Percentiles rank a stretch among this genome's conserved stretches.
Evolutionary conservation across 345 rosid genomes (phyloP).

Genomic region (Brassica incana): DNA sequence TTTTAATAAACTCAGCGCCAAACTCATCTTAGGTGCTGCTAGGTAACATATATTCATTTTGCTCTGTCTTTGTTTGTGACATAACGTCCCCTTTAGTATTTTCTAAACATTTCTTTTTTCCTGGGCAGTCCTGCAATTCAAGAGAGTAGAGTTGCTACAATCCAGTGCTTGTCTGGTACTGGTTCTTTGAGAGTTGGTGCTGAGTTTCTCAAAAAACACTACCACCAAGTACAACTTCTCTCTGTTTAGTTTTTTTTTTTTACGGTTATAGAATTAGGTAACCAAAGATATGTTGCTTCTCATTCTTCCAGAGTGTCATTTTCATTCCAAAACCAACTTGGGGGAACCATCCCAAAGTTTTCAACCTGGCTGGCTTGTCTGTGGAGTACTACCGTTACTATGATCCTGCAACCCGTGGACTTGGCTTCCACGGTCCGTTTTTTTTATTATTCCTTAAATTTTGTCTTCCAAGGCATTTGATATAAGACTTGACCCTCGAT

Average conservation of each 20-base stretch:
- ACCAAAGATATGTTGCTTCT: conserved; percentile 8
- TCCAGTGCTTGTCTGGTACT: conserved; percentile 95
- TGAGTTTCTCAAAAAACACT: conserved; percentile 82
- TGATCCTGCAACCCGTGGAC: conserved; percentile 89
- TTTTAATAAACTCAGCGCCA: conserved; percentile 88
- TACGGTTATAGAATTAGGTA: not conserved
- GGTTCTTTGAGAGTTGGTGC: conserved; percentile 96
- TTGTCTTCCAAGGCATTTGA: conserved; percentile 5
- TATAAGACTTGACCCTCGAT: conserved; percentile 3
- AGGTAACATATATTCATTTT: conserved; percentile 47
- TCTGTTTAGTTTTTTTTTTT: conserved; percentile 11
- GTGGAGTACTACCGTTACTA: conserved; percentile 90
- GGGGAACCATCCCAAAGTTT: conserved; percentile 96
- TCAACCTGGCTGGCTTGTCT: conserved; percentile 77
- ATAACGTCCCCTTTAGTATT: not conserved
- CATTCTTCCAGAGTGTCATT: conserved; percentile 61
- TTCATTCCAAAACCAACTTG: conserved; percentile 95
- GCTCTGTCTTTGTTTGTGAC: not conserved
- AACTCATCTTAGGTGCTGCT: conserved; percentile 82
- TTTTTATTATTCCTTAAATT: not conserved
- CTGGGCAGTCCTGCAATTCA: conserved; percentile 65
- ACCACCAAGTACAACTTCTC: conserved; percentile 54
- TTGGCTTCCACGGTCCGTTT: conserved; percentile 69
- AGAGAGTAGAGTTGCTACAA: conserved; percentile 78
- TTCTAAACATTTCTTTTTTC: conserved; percentile 6